These are phyloP conservation scores for Cladorrhinum samala DNA, from an alignment of 495 filamentous ascomycete species.

Conservation along the genomic window DNA sequence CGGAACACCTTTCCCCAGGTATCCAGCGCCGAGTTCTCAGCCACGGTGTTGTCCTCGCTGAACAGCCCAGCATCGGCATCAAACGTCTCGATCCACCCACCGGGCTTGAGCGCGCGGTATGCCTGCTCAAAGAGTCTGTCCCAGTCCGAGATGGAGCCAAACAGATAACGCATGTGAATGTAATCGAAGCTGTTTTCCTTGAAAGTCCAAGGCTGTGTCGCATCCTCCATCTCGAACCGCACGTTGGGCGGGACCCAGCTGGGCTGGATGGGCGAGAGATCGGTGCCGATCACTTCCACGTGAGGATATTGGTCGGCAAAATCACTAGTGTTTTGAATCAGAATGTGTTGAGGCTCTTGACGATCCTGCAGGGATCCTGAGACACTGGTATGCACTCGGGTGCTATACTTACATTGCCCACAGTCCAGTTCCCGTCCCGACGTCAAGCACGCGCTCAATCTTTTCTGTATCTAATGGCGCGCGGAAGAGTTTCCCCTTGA, in stretches of 20 bases:
- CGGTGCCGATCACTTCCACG: slow-evolving; percentile 54
- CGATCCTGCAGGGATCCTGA: not conserved
- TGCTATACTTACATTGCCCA: slow-evolving; percentile 39
- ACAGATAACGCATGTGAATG: slow-evolving; percentile 53
- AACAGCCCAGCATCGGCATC: slow-evolving; percentile 16
- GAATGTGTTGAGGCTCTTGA: slow-evolving; percentile 1
- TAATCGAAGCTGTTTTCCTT: slow-evolving; percentile 52
- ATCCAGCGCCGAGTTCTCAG: slow-evolving; percentile 25
- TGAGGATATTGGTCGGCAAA: slow-evolving; percentile 44
- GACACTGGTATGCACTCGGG: no score
- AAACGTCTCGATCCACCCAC: slow-evolving; percentile 28
- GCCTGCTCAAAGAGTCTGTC: slow-evolving; percentile 32
- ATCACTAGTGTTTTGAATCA: slow-evolving; percentile 18
- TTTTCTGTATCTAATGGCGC: slow-evolving; percentile 24
- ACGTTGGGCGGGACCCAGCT: slow-evolving; percentile 43
- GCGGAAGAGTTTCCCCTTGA: slow-evolving; percentile 38
- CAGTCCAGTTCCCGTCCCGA: slow-evolving; percentile 15
- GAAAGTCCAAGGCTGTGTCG: slow-evolving; percentile 47
- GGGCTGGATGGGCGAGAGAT: slow-evolving; percentile 54
- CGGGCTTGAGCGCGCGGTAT: slow-evolving; percentile 31
- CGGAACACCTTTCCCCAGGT: slow-evolving; percentile 27
- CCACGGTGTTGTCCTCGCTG: slow-evolving; percentile 20
- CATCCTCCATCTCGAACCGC: slow-evolving; percentile 51
- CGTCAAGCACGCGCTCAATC: slow-evolving; percentile 25
- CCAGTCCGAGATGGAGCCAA: slow-evolving; percentile 54